Percentiles rank a stretch among this genome's conserved stretches.
Evolutionary conservation across 768 basidiomycete species (phyloP).

Genomic region (Clitopilus passeckerianus): DNA sequence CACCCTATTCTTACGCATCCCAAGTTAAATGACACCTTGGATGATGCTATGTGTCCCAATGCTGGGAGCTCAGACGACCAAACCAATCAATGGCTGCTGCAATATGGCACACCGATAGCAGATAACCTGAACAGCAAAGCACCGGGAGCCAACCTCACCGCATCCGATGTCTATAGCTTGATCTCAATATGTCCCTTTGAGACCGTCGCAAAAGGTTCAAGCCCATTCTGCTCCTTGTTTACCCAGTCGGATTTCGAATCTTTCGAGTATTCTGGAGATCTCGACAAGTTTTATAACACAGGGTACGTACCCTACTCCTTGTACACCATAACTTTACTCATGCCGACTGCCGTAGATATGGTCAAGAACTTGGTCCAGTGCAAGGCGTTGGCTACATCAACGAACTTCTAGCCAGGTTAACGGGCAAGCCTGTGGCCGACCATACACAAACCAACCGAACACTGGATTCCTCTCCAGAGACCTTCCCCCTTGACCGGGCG

Average conservation of each 20-base stretch:
- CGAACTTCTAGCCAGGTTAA: conserved; percentile 82
- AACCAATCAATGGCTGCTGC: conserved; percentile 47
- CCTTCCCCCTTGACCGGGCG: conserved; percentile 66
- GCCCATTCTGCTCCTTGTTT: conserved; percentile 77
- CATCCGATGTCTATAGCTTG: conserved; percentile 50
- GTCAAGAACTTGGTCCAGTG: conserved; percentile 63
- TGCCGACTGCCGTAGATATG: conserved; percentile 42
- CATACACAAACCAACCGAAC: conserved; percentile 75
- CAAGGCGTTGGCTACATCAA: conserved; percentile 88
- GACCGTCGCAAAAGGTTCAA: conserved; percentile 44
- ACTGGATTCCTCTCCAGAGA: conserved; percentile 52
- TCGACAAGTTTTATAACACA: conserved; percentile 76
- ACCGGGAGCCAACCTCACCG: conserved; percentile 55
- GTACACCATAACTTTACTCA: neutral
- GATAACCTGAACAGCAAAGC: conserved; percentile 55
- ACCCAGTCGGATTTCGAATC: conserved; percentile 52
- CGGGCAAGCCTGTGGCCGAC: conserved; percentile 55
- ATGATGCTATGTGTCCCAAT: conserved; percentile 61
- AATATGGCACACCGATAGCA: conserved; percentile 52
- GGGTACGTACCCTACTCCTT: conserved; percentile 40
- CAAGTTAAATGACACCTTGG: conserved; percentile 63
- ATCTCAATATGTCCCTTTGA: conserved; percentile 81
- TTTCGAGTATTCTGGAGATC: conserved; percentile 67
- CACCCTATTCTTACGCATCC: neutral
- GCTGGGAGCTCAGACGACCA: conserved; percentile 39